Conservation (phyloP, 495 filamentous ascomycete genomes). For the Xylaria curta region DNA sequence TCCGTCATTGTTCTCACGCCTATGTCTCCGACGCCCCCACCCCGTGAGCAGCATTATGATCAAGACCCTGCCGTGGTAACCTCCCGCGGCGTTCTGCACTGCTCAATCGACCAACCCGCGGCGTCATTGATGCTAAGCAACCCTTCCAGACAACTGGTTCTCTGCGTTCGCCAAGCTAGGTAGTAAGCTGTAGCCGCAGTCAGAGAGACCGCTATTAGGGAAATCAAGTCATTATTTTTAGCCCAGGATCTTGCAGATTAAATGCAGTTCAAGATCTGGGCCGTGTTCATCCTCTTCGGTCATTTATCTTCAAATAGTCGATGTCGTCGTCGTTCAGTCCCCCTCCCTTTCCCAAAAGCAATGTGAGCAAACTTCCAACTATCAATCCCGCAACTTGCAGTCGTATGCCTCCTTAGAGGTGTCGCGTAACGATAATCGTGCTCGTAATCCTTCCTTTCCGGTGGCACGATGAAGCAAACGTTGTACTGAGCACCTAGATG, state of each 20-base stretch:
- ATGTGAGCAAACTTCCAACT: conserved; percentile 4
- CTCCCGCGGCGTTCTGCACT: conserved; percentile 7
- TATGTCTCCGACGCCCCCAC: conserved; percentile 10
- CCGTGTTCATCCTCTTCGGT: conserved; percentile 7
- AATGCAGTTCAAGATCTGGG: conserved; percentile 3
- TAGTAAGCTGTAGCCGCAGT: conserved; percentile 11
- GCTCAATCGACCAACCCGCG: conserved; percentile 20
- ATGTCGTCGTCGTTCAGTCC: not conserved
- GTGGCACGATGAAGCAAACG: conserved; percentile 13
- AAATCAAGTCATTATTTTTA: conserved; percentile 11
- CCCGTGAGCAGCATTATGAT: not conserved
- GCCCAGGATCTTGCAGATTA: conserved; percentile 1
- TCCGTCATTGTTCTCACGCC: not conserved
- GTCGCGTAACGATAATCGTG: not conserved
- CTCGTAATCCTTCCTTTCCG: not conserved
- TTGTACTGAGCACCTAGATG: conserved; percentile 2
- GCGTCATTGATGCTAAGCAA: not conserved
- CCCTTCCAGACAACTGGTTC: not conserved
- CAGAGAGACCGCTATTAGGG: conserved; percentile 13
- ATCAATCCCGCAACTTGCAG: not conserved
- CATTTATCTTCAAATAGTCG: not conserved
- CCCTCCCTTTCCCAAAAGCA: not conserved
- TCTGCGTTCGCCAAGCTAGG: not conserved
- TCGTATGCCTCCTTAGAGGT: not conserved
- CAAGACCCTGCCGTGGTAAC: not conserved